A percentile compares a stretch with the other conserved stretches of the same genome.
phyloP scores from a whole-genome alignment of 768 basidiomycete species.

The Boletus speciosus region DNA sequence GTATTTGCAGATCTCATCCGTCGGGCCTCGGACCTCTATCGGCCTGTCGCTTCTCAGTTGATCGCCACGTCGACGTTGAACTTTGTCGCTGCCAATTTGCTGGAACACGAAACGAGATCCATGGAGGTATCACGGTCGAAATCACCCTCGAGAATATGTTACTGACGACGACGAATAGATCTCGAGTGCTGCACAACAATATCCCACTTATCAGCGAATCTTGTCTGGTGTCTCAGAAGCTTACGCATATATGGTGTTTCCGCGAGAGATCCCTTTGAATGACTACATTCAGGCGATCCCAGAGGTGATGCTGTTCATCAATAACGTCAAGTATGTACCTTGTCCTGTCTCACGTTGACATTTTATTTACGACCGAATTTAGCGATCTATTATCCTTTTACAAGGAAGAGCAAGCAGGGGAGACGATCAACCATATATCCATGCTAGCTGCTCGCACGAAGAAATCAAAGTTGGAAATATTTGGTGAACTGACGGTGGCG shows the following conservation, averaged over 20 bases:
- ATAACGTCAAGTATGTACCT: constrained; percentile 6
- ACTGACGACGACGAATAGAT: constrained; percentile 4
- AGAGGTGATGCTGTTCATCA: too few species aligned
- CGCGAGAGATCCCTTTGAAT: constrained; percentile 28
- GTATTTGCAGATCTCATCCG: too few species aligned
- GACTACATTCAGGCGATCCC: constrained; percentile 18
- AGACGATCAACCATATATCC: constrained; percentile 33
- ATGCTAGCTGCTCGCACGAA: constrained; percentile 24
- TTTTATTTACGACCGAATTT: not conserved
- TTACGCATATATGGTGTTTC: constrained; percentile 36
- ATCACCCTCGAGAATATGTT: not conserved
- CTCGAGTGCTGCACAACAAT: constrained; percentile 23
- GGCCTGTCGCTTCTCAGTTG: constrained; percentile 29
- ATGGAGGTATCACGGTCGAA: constrained; percentile 22
- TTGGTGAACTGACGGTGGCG: constrained; percentile 6
- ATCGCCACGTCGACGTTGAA: constrained; percentile 37
- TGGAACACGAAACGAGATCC: constrained; percentile 30
- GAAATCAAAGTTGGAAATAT: constrained; percentile 26
- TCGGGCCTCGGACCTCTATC: not conserved
- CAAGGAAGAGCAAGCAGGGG: constrained; percentile 30
- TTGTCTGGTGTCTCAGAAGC: constrained; percentile 35
- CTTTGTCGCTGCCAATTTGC: constrained; percentile 31
- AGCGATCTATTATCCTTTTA: constrained; percentile 34
- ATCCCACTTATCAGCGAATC: constrained; percentile 23
- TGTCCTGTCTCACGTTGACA: not conserved